Conservation (phyloP, 768 basidiomycete species). For the Mycena vitilis region DNA sequence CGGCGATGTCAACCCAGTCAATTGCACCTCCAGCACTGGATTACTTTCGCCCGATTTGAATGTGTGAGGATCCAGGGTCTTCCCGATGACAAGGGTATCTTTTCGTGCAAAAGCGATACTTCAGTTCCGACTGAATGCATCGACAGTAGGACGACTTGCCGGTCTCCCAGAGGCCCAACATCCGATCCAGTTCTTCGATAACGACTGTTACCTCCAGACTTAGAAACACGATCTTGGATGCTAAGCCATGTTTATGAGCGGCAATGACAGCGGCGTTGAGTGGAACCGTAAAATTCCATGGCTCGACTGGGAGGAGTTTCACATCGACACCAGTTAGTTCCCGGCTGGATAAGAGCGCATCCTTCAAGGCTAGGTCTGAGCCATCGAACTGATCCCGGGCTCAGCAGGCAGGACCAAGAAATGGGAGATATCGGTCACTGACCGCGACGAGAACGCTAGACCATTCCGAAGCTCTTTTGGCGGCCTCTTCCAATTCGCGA, state of each 20-base stretch:
- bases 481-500: slow-evolving; percentile 27
- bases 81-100: slow-evolving; percentile 26
- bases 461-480: slow-evolving; percentile 23
- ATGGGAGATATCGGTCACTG: slow-evolving; percentile 10
- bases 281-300: slow-evolving; percentile 28
- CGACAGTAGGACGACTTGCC: slow-evolving; percentile 19
- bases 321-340: slow-evolving; percentile 21
- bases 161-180: slow-evolving; percentile 23
- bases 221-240: slow-evolving; percentile 22
- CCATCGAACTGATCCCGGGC: slow-evolving; percentile 24
- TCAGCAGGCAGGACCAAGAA: slow-evolving; percentile 7
- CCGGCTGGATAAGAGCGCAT: slow-evolving; percentile 19
- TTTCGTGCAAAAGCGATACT: slow-evolving; percentile 20
- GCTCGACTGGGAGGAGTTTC: slow-evolving; percentile 25
- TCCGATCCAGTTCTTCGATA: slow-evolving; percentile 28
- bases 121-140: slow-evolving; percentile 15
- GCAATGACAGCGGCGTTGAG: slow-evolving; percentile 25
- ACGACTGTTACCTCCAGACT: slow-evolving; percentile 24
- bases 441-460: slow-evolving; percentile 23
- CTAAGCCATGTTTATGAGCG: slow-evolving; percentile 19
- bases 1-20: slow-evolving; percentile 26
- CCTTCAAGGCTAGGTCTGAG: slow-evolving; percentile 14
- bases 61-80: slow-evolving; percentile 20
- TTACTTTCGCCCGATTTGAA: slow-evolving; percentile 19
- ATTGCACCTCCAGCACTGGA: slow-evolving; percentile 21